phyloP scores from a whole-genome alignment of 2,329 filamentous ascomycete genomes.

The Aspergillus fumigatus region DNA sequence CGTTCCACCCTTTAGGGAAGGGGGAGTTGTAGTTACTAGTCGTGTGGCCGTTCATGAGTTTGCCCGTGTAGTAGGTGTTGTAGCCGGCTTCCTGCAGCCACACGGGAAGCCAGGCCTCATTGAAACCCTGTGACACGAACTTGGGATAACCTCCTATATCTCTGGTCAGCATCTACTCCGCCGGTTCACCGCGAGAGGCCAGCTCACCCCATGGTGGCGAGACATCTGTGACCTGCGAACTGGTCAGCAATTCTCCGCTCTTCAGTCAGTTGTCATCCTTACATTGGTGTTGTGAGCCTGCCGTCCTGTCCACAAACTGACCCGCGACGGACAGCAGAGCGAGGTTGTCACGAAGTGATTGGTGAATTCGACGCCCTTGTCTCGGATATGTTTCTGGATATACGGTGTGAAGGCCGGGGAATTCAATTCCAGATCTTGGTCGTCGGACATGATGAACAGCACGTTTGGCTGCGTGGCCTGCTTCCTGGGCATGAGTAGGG shows the following conservation, averaged over 20 bases:
- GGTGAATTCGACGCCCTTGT: conserved; percentile 56
- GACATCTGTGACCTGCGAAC: conserved; percentile 45
- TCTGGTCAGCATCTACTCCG: neutral
- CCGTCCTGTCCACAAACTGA: conserved; percentile 61
- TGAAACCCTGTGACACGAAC: conserved; percentile 48
- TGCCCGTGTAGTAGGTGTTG: conserved; percentile 53
- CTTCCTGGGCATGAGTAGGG: conserved; percentile 9
- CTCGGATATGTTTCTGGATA: conserved; percentile 52
- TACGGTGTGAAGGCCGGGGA: conserved; percentile 59
- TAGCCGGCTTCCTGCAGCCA: conserved; percentile 52
- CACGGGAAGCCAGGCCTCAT: conserved; percentile 48
- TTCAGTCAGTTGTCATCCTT: neutral
- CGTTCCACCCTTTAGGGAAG: conserved; percentile 32
- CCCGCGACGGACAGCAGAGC: conserved; percentile 64
- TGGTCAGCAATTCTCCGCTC: neutral
- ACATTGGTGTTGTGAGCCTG: conserved; percentile 68
- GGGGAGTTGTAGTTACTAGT: conserved; percentile 46
- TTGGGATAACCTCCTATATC: conserved; percentile 44
- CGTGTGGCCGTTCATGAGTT: conserved; percentile 51
- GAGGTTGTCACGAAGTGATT: conserved; percentile 65
- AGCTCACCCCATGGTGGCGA: conserved; percentile 48
- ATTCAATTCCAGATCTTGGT: conserved; percentile 60
- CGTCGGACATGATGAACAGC: conserved; percentile 64
- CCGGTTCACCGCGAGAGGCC: neutral
- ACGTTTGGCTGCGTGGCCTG: conserved; percentile 47